Evolutionary conservation across 768 basidiomycete genomes (phyloP).

Genomic region (Lactifluus piperatus): DNA sequence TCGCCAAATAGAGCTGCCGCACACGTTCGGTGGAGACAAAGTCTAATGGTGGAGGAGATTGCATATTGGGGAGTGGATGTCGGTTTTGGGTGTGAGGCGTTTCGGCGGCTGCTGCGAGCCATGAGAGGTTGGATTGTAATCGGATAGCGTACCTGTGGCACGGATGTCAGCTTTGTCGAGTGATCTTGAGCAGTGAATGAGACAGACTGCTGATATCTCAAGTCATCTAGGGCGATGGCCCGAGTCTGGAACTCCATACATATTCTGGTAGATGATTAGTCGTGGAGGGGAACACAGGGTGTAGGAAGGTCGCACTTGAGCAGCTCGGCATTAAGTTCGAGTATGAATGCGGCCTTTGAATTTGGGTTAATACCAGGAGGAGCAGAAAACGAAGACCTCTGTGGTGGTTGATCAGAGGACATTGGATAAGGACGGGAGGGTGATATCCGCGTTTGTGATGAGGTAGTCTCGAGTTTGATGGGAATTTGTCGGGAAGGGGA

Average conservation of each 20-base stretch:
- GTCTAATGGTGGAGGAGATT: constrained; percentile 43
- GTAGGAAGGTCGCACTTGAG: constrained; percentile 41
- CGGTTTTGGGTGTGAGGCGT: constrained; percentile 24
- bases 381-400: constrained; percentile 14
- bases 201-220: constrained; percentile 50
- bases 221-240: constrained; percentile 38
- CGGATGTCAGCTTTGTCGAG: constrained; percentile 18
- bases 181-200: constrained; percentile 6
- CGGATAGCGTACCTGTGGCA: constrained; percentile 45
- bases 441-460: constrained; percentile 12
- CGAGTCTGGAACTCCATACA: constrained; percentile 53
- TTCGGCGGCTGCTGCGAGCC: constrained; percentile 64
- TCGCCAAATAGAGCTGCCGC: constrained; percentile 51
- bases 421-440: constrained; percentile 25
- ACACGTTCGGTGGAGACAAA: constrained; percentile 48
- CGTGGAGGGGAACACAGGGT: background rate
- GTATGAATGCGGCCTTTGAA: constrained; percentile 48
- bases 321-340: constrained; percentile 63
- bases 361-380: constrained; percentile 19
- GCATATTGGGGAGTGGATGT: constrained; percentile 49
- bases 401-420: constrained; percentile 11
- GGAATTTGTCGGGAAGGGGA: constrained; percentile 8
- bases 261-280: constrained; percentile 33
- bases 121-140: constrained; percentile 62
- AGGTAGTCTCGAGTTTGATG: constrained; percentile 3